A percentile compares a stretch with the other conserved stretches of the same genome.
Evolutionary conservation across 148 eudicot species (phyloP).

Genomic region (Vaccinium darrowii): DNA sequence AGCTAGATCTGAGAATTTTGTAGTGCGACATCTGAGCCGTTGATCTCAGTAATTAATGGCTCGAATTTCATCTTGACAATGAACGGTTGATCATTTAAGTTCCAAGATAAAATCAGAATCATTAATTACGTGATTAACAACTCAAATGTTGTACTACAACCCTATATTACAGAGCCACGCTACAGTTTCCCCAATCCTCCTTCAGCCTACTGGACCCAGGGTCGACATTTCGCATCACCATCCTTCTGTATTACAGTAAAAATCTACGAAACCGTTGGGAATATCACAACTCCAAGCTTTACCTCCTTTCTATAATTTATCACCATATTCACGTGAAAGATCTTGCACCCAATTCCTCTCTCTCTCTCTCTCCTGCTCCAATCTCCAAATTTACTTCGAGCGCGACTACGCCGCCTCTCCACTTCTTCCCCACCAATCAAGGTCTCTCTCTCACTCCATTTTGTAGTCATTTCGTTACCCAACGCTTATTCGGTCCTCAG

Average conservation of each 20-base stretch:
- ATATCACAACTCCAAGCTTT: background rate
- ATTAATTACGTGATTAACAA: too few species aligned
- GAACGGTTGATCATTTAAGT: too few species aligned
- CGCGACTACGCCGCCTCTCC: slow-evolving; percentile 3
- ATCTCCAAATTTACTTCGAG: background rate
- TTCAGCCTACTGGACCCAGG: too few species aligned
- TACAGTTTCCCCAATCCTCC: too few species aligned
- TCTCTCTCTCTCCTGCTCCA: background rate
- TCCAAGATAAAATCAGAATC: too few species aligned
- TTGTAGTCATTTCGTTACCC: too few species aligned
- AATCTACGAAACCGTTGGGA: background rate
- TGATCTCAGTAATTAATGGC: too few species aligned
- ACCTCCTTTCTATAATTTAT: background rate
- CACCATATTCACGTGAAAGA: background rate
- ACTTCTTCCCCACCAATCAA: background rate
- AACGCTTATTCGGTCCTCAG: background rate
- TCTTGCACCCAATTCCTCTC: background rate
- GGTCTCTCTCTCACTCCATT: background rate
- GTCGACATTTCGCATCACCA: background rate
- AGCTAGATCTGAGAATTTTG: too few species aligned
- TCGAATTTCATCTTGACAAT: too few species aligned
- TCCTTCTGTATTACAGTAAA: background rate
- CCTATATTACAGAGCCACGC: too few species aligned
- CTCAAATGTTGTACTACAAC: too few species aligned
- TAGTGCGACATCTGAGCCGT: too few species aligned